phyloP scores from a whole-genome alignment of 2,329 filamentous ascomycete genomes.

The Sclerotinia glacialis region DNA sequence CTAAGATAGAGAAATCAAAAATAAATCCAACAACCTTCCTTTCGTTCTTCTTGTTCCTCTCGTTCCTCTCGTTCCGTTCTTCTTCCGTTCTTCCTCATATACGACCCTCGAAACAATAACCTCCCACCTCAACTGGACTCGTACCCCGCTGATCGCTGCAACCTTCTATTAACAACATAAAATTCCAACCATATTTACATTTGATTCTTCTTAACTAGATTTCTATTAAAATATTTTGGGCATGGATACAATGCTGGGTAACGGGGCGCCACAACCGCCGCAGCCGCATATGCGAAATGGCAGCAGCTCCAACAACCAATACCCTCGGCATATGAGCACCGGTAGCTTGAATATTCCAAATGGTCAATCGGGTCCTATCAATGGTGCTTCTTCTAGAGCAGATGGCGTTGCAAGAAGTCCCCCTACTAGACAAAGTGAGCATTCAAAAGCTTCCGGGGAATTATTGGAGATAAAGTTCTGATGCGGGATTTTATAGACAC shows the following conservation, averaged over 20 bases:
- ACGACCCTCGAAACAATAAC: neutral
- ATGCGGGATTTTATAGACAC: constrained; percentile 21
- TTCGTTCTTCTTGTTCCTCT: too few species aligned
- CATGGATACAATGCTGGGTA: constrained; percentile 22
- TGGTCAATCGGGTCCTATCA: constrained; percentile 11
- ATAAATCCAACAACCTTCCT: neutral
- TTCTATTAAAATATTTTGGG: neutral
- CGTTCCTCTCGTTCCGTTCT: too few species aligned
- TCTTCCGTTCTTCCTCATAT: neutral
- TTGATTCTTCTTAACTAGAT: neutral
- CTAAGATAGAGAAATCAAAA: neutral
- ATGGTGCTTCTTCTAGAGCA: constrained; percentile 6
- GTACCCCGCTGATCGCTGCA: constrained; percentile 15
- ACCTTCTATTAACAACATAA: constrained; percentile 9
- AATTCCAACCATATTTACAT: neutral
- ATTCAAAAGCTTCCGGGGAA: neutral
- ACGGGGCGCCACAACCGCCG: constrained; percentile 19
- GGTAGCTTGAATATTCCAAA: constrained; percentile 21
- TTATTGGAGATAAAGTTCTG: constrained; percentile 1
- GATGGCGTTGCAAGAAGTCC: constrained; percentile 23
- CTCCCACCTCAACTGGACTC: constrained; percentile 9
- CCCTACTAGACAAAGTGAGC: constrained; percentile 23
- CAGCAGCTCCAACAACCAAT: constrained; percentile 20
- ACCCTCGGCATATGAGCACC: constrained; percentile 23
- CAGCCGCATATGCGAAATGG: constrained; percentile 22